Percentiles rank a stretch among this genome's conserved stretches.
Conservation (phyloP, 768 basidiomycete genomes). For the Psilocybe sp. region DNA sequence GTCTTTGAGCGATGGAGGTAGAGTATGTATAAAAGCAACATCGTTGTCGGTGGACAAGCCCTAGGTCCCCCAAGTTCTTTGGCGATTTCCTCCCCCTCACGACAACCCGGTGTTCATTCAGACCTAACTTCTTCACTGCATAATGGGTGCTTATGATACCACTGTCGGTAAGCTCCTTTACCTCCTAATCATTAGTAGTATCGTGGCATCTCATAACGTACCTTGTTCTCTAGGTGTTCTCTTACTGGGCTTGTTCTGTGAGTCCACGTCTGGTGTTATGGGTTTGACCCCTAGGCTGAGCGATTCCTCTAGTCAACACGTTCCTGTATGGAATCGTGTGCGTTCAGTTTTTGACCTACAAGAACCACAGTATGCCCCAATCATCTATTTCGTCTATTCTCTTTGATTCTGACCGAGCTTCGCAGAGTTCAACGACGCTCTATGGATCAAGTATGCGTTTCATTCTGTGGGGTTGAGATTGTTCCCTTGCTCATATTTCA, state of each 20-base stretch:
- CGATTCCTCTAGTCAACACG: slow-evolving; percentile 23
- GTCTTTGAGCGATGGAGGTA: too few relatives aligned
- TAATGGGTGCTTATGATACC: slow-evolving; percentile 28
- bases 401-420: background rate
- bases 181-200: background rate
- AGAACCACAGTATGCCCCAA: slow-evolving; percentile 24
- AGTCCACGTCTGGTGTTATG: slow-evolving; percentile 4
- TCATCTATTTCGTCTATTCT: background rate
- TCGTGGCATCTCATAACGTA: background rate
- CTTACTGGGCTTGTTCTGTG: slow-evolving; percentile 28
- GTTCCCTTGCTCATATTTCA: background rate
- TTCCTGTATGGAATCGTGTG: slow-evolving; percentile 39
- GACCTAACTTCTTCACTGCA: background rate
- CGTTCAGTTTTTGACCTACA: slow-evolving; percentile 38
- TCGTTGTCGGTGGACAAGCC: too few relatives aligned
- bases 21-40: too few relatives aligned
- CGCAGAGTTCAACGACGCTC: slow-evolving; percentile 34
- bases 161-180: slow-evolving; percentile 20
- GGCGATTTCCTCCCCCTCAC: background rate
- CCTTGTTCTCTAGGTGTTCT: slow-evolving; percentile 22
- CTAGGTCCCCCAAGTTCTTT: too few relatives aligned
- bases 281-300: background rate
- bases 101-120: background rate
- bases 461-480: background rate
- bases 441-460: slow-evolving; percentile 29